Base-by-base conservation (phyloP, 1,284 basidiomycete genomes). In the Heterobasidion parviporum region DNA sequence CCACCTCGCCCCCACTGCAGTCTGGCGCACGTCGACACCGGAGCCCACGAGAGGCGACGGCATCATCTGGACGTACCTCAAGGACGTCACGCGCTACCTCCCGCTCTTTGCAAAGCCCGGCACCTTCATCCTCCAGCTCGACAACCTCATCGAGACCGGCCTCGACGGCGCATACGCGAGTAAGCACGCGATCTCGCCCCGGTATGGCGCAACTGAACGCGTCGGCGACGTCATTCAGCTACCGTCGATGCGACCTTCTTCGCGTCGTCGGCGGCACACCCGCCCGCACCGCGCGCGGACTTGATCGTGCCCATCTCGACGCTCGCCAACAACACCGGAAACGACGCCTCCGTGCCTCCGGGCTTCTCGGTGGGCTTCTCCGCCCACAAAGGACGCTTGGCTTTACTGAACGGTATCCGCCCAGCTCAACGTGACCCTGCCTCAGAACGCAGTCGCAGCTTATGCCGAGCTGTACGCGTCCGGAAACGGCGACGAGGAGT, bases 21-120 rank as follows among this genome's bases (percentile, higher is more conserved):
- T 91, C 53, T 89, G 88, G 88, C 76, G 88, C 41, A 89, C 85
- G 18, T 89, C 87, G 0, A 91, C 88, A 14, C 84, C 88, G 0
- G 88, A 91, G 64, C 88, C 88, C 1, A 85, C 82, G 0, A 58
- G 63, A 12, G 80, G 76, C 1, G 75, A 81, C 52, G 88, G 88
- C 3, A 89, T 90, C 59, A 82, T 89, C 53, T 91, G 87, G 88
- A 89, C 86, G 0, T 83, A 86, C 62, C 67, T 81, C 62, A 91
- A 90, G 64, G 89, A 90, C 61, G 85, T 85, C 32, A 86, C 87
- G 9, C 80, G 81, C 41, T 91, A 84, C 60, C 79, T 76, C 6
- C 86, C 85, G 2, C 74, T 89, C 34, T 90, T 89, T 64, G 73
- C 80, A 1, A 75, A 82, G 57, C 69, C 79, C 0, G 87, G 87